Evolutionary conservation across 2,329 filamentous ascomycete genomes (phyloP), one percentile per base, ranked within the genome.

Genomic region (Zasmidium cellare): DNA sequence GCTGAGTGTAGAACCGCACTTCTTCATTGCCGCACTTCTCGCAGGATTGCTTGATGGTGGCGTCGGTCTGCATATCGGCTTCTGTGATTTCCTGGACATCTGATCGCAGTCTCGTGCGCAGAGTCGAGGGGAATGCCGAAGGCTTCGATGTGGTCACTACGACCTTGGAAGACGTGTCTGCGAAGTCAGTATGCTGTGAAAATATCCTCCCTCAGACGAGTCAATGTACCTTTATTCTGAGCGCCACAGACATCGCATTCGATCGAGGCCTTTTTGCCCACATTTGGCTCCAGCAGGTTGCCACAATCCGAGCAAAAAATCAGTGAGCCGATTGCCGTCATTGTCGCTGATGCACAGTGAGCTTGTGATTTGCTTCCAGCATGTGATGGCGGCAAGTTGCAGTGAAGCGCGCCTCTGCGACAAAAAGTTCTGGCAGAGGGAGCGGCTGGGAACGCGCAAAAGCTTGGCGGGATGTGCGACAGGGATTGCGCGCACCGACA

Each of bases 231-330:
- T 87, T 85, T 87, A 72, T 93, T 96, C 70, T 90, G 84, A 44
- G 90, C 85, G 61, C 90, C 91, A 74, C 93, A 97, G 73, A 92
- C 88, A 69, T 91, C 89, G 80, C 93, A 99, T 64, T 83, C 82
- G 57, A 97, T 78, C 57, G 89, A 83, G 56, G 89, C 88, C 71
- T 91, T 89, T 66, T 85, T 82, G 60, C 90, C 91, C 62, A 88
- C 88, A 48, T 90, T 91, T 53, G 88, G 84, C 53, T 94, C 91
- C 44, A 97, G 80, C 2, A 97, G 82, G 73, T 96, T 96, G 61
- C 93, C 93, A 75, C 93, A 97, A 73, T 92, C 90, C 54, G 84
- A 90, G 79, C 93, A 97, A 76, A 97, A 97, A 35, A 96, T 87
- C 44, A 97, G 82, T 53, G 92, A 93, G 56, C 92, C 93, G 65